These are phyloP conservation scores for Salix suchowensis DNA, from an alignment of 345 rosid genomes.

Conservation along the genomic window DNA sequence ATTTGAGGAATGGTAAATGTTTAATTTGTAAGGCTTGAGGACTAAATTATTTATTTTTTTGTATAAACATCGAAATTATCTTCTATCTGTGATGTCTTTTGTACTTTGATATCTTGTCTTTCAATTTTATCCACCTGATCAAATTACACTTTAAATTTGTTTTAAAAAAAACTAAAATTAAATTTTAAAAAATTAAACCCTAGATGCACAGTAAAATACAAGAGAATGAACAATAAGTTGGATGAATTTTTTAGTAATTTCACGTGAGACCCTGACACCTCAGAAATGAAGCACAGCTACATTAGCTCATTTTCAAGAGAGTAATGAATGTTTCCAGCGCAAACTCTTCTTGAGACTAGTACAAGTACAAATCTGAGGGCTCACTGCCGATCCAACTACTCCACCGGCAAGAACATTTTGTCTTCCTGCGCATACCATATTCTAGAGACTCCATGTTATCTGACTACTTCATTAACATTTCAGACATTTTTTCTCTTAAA, in stretches of 20 bases:
- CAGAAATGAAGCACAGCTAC: background rate
- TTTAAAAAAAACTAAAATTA: too few species aligned
- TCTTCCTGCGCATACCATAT: background rate
- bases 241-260: background rate
- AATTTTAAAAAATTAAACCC: too few species aligned
- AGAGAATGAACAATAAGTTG: too few species aligned
- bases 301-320: background rate
- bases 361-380: background rate
- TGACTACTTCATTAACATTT: background rate
- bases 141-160: too few species aligned
- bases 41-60: too few species aligned
- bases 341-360: background rate
- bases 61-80: too few species aligned
- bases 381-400: background rate
- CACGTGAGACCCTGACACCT: background rate
- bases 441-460: background rate
- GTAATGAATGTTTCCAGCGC: background rate
- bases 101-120: too few species aligned
- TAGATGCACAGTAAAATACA: too few species aligned
- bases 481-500: background rate
- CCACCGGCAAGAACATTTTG: background rate
- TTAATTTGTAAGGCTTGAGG: too few species aligned
- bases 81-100: too few species aligned
- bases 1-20: too few species aligned
- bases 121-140: too few species aligned